Evolutionary conservation across 495 filamentous ascomycete species (phyloP).

Genomic region (Aspergillus haitiensis): DNA sequence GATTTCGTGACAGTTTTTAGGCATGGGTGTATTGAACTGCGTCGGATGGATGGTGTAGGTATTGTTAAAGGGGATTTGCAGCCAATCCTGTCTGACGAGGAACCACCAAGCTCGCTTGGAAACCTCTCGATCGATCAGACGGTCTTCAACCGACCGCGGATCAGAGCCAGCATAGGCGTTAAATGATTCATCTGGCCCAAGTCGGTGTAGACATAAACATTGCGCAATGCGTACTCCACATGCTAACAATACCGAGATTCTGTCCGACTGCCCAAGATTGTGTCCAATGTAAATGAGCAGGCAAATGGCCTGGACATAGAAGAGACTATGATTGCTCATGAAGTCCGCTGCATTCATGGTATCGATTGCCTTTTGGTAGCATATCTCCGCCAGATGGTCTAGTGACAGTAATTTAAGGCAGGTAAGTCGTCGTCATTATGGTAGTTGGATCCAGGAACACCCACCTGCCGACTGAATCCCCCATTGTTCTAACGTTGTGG

Average conservation of each 20-base stretch:
- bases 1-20: conserved; percentile 10
- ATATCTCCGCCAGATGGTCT: background rate
- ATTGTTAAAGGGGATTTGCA: conserved; percentile 22
- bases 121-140: conserved; percentile 18
- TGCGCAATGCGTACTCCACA: conserved; percentile 18
- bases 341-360: conserved; percentile 13
- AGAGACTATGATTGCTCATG: conserved; percentile 19
- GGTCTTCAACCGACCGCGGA: too few relatives aligned
- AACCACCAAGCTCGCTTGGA: conserved; percentile 24
- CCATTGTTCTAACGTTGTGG: background rate
- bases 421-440: too few relatives aligned
- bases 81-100: conserved; percentile 23
- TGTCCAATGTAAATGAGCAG: conserved; percentile 20
- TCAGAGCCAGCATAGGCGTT: too few relatives aligned
- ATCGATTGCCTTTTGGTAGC: background rate
- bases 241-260: conserved; percentile 16
- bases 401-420: too few relatives aligned
- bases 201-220: conserved; percentile 17
- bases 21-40: conserved; percentile 22
- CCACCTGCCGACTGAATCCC: background rate
- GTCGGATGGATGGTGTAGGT: conserved; percentile 20
- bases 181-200: conserved; percentile 6
- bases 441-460: background rate
- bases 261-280: conserved; percentile 18
- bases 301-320: conserved; percentile 20